These are phyloP conservation scores for Iris macrosiphon DNA, from an alignment of 106 monocot species.

Conservation along the genomic window DNA sequence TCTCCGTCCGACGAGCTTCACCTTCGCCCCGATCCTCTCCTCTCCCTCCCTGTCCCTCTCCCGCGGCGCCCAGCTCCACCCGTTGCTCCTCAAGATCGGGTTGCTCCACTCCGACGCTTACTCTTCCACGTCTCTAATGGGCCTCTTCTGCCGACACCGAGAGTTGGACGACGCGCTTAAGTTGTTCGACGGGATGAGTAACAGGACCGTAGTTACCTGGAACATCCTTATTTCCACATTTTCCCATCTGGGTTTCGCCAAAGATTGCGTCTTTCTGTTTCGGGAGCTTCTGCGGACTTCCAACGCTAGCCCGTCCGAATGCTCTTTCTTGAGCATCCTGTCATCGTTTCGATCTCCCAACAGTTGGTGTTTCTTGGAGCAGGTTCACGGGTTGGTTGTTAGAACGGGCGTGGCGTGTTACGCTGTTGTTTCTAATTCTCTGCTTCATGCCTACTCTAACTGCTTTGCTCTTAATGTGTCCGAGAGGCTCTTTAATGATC, in stretches of 20 bases:
- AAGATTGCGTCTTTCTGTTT: constrained; percentile 36
- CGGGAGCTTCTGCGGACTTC: constrained; percentile 29
- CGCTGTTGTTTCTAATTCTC: constrained; percentile 36
- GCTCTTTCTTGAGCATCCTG: constrained; percentile 39
- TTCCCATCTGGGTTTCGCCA: constrained; percentile 14
- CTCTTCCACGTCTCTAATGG: constrained; percentile 44
- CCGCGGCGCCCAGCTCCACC: constrained; percentile 31
- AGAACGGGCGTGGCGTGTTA: constrained; percentile 31
- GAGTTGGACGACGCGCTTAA: constrained; percentile 30
- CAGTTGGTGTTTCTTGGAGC: constrained; percentile 13
- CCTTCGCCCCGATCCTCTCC: constrained; percentile 57
- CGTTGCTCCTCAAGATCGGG: constrained; percentile 56
- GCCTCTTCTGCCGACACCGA: constrained; percentile 23
- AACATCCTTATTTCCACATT: constrained; percentile 41
- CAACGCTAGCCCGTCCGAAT: constrained; percentile 17
- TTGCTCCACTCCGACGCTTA: constrained; percentile 39
- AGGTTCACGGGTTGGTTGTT: constrained; percentile 37
- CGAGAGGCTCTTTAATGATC: constrained; percentile 26
- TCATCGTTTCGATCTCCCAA: constrained; percentile 16
- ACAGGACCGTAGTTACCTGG: constrained; percentile 43
- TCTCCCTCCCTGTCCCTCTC: constrained; percentile 4
- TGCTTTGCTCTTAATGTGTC: constrained; percentile 12
- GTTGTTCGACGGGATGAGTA: constrained; percentile 69
- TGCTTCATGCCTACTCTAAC: constrained; percentile 37
- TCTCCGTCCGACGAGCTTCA: constrained; percentile 36